phyloP scores from a whole-genome alignment of 2,329 filamentous ascomycete species.

The Ceratocystis huliohia region DNA sequence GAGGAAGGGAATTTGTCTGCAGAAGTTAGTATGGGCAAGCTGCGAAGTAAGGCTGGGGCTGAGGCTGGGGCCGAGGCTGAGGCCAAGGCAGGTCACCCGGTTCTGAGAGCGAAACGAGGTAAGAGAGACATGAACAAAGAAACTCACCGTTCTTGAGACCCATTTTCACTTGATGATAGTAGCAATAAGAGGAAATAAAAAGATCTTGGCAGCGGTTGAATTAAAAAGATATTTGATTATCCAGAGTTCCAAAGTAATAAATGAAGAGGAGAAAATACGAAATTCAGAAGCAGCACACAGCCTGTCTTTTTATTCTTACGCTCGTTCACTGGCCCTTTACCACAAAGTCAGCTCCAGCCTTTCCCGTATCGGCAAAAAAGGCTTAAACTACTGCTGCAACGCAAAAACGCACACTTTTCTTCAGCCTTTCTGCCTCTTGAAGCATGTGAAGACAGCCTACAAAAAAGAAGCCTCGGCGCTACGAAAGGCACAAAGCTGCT shows the following conservation, averaged over 20 bases:
- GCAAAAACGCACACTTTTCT: too few species aligned
- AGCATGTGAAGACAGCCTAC: not conserved
- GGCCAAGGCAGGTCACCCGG: not conserved
- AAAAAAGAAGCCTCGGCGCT: not conserved
- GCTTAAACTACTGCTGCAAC: too few species aligned
- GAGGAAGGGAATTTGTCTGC: conserved; percentile 79
- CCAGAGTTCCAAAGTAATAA: not conserved
- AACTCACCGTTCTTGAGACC: conserved; percentile 18
- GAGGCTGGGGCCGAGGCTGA: not conserved
- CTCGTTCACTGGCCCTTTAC: too few species aligned
- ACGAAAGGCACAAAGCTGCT: not conserved
- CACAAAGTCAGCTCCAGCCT: not conserved
- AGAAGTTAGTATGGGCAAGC: conserved; percentile 1
- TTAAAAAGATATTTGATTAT: not conserved
- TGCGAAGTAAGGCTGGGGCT: not conserved
- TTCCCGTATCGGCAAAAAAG: not conserved
- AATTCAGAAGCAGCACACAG: not conserved
- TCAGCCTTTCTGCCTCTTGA: not conserved
- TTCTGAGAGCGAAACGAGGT: not conserved
- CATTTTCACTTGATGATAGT: conserved; percentile 8
- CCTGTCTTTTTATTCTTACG: not conserved
- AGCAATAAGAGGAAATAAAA: conserved; percentile 1
- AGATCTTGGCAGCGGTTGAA: too few species aligned
- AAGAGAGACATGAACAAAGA: not conserved
- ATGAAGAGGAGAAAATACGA: not conserved